Evolutionary conservation across 768 basidiomycete species (phyloP), one percentile per base, ranked within the genome.

Genomic region (Kwoniella heveanensis): DNA sequence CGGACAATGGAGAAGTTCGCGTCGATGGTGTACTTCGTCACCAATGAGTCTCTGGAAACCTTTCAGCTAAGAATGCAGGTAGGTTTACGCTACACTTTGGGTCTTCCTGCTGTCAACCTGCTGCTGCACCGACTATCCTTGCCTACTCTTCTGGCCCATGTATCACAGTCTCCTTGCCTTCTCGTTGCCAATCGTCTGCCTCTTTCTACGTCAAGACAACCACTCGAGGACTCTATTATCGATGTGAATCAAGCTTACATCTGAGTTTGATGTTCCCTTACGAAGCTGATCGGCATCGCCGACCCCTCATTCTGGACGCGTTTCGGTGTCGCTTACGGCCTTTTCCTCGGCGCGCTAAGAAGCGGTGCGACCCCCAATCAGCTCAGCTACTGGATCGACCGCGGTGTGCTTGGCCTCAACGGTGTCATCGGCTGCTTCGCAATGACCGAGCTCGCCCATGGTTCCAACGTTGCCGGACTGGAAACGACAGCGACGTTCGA

Each of bases 401-500:
- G 77, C 36, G 82, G 82, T 56, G 77, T 82, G 0, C 73, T 83
- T 6, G 79, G 81, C 1, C 66, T 82, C 15, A 82, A 82, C 66
- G 81, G 82, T 13, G 78, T 81, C 50, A 80, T 82, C 29, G 82
- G 82, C 10, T 83, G 78, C 56, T 79, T 79, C 54, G 78, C 77
- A 26, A 79, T 79, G 78, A 79, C 78, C 50, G 74, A 77, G 54
- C 71, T 75, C 19, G 70, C 73, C 2, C 81, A 82, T 64, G 81
- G 81, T 7, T 79, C 78, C 13, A 82, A 82, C 67, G 81, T 82
- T 9, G 82, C 82, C 12, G 82, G 81, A 6, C 73, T 83, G 15
- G 81, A 83, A 65, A 83, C 82, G 21, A 82, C 82, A 8, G 80
- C 81, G 1, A 83, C 82, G 0, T 82, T 82, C 60, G 82, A 83